phyloP scores from a whole-genome alignment of 345 rosid species.

The Physaria fendleri region DNA sequence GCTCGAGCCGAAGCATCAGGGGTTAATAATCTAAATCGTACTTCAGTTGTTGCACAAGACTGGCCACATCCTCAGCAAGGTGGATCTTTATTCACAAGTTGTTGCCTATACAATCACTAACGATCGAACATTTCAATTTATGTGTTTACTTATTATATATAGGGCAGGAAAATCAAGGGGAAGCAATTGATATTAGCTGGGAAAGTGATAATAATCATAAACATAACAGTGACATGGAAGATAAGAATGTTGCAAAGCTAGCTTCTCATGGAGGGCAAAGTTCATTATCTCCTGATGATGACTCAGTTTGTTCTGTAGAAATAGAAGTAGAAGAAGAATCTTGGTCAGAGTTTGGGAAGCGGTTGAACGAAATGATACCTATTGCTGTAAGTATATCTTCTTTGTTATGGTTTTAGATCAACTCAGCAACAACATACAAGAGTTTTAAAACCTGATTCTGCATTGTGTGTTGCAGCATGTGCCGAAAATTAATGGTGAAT shows the following conservation, averaged over 20 bases:
- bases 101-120: neutral
- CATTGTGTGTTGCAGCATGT: constrained; percentile 31
- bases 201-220: constrained; percentile 4
- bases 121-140: too few relatives aligned
- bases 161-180: constrained; percentile 32
- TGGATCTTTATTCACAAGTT: constrained; percentile 4
- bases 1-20: constrained; percentile 53
- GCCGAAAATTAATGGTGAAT: constrained; percentile 34
- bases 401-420: neutral
- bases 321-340: constrained; percentile 57
- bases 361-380: constrained; percentile 65
- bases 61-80: constrained; percentile 40
- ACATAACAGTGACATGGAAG: constrained; percentile 24
- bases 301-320: constrained; percentile 30
- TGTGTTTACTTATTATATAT: neutral
- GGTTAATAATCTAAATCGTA: constrained; percentile 20
- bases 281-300: constrained; percentile 36
- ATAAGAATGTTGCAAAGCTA: constrained; percentile 3
- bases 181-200: constrained; percentile 1
- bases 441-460: neutral
- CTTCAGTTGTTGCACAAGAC: constrained; percentile 56
- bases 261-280: constrained; percentile 13
- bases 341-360: constrained; percentile 56
- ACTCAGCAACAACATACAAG: neutral
- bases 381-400: constrained; percentile 49